Base-by-base conservation (phyloP, 2,329 filamentous ascomycete genomes). In the Microsporum audouinii region DNA sequence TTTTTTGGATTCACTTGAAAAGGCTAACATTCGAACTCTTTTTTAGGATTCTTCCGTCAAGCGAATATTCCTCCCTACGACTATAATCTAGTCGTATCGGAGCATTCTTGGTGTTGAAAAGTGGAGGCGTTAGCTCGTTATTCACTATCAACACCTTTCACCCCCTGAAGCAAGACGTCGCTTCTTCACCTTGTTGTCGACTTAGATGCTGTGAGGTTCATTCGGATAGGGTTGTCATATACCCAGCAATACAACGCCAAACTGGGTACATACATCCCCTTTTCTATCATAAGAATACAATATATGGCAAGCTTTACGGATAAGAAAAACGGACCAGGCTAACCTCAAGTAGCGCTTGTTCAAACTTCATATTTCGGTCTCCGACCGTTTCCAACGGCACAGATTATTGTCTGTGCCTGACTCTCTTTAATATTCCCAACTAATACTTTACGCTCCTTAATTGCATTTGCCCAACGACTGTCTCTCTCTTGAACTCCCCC, bases 361-460 rank as follows among this genome's bases (percentile, higher is more conserved):
- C 31, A 38, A 39, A 12, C 33, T n/a, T 38, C 53, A 56, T 39
- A 36, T 36, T 27, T 56, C 53, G 69, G 66, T 69, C 66, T 62
- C 67, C 65, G 66, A 64, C 68, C 63, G 64, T 65, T 66, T 65
- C 58, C 66, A 39, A 62, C 66, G 66, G 70, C 69, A 64, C 64
- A 68, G 71, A 72, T 72, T 76, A 73, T 75, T 66, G 66, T 73
- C 73, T 71, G 68, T 69, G 68, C 72, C 74, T 71, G 67, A 75
- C 70, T 74, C 71, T 69, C 66, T 72, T 79, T 76, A 77, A 75
- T 77, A 67, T 70, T 72, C 79, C 45, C 79, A 82, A 82, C 80
- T 82, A 82, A 77, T 78, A 51, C 27, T 45, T 77, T 65, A 77
- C 81, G 75, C 73, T 84, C 81, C 72, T 80, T 82, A 77, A 61